Base-by-base conservation (phyloP, 2,329 filamentous ascomycete genomes). In the Penicillium sp. region DNA sequence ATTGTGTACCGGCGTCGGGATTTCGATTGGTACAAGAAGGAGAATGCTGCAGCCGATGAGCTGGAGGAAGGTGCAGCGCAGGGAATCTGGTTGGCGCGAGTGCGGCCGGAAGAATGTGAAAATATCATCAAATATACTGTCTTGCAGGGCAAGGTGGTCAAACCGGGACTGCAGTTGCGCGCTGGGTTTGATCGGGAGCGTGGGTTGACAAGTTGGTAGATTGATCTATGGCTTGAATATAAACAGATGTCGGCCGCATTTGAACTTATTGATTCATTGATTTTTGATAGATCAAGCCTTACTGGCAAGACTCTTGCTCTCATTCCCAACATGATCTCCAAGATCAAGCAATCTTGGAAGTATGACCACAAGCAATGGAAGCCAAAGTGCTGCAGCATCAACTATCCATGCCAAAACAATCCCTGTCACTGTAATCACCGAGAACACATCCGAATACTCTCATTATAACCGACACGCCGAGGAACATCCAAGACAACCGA, bases 111-210 rank as follows among this genome's bases (percentile, higher is more conserved):
- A 67, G 87, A 96, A 58, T 94, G 88, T 56, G 89, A 95, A 72
- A 93, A 92, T 47, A 79, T 98, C 43, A 79, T 98, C 29, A 76
- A 79, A 57, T 95, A 84, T 61, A 96, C 92, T 0, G 76, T 98
- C 2, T 63, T 96, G 55, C 84, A 95, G 69, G 92, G 92, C 15
- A 96, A 95, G 70, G 79, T 96, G 16, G 80, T 96, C 35, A 95
- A 95, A 72, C 86, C 89, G 1, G 83, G 82, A 58, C 75, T 74
- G 38, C 89, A 96, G 71, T 64, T 98, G 48, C 71, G 92, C 43
- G 92, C 85, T 16, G 92, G 92, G 0, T 98, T 96, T 66, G 88
- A 98, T 71, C 73, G 92, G 30, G 74, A 72, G 39, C 86, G 73
- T 60, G 85, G 86, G 6, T 38, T 95, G 52, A 77, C 86, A 60